Base-by-base conservation (phyloP, 495 filamentous ascomycete species). In the Penicillium soppii region DNA sequence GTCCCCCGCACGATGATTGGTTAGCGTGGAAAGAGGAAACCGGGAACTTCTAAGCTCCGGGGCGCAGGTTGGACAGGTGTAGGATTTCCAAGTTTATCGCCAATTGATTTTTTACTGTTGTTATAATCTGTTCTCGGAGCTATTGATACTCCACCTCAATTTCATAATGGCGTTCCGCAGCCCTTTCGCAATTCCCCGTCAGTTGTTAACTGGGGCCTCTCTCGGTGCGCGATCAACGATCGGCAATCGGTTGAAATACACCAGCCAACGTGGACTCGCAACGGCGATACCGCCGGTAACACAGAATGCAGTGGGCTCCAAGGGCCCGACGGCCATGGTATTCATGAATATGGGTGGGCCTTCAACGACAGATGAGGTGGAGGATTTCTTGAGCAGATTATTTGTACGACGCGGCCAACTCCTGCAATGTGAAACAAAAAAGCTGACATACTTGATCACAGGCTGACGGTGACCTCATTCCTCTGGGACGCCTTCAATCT, bases 301-400 rank as follows among this genome's bases (percentile, higher is more conserved):
- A 4, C 87, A 91, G 62, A 75, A 87, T 80, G 63, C 72, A 3
- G 76, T 76, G 1, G 72, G 81, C 12, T 77, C 82, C 0, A 82
- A 84, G 63, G 84, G 84, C 1, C 84, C 84, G 5, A 99, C 95
- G 0, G 95, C 95, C 32, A 96, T 99, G 82, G 92, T 99, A 5
- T 96, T 99, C 54, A 80, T 99, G 68, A 99, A 99, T 73, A 99
- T 99, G 95, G 95, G 95, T 47, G 95, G 95, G 8, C 95, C 95
- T 6, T 90, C 90, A 12, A 96, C 88, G 5, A 83, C 85, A 9
- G 77, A 85, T 48, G 91, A 97, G 75, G 95, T 99, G 16, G 84
- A 85, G 51, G 84, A 86, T 65, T 99, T 97, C 58, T 78, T 99
- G n/a, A 94, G 86, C 71, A 82, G 91, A 59, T 70, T 99, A 61